Conservation (phyloP, 2,329 filamentous ascomycete species). For the Pseudocercospora crystallina region DNA sequence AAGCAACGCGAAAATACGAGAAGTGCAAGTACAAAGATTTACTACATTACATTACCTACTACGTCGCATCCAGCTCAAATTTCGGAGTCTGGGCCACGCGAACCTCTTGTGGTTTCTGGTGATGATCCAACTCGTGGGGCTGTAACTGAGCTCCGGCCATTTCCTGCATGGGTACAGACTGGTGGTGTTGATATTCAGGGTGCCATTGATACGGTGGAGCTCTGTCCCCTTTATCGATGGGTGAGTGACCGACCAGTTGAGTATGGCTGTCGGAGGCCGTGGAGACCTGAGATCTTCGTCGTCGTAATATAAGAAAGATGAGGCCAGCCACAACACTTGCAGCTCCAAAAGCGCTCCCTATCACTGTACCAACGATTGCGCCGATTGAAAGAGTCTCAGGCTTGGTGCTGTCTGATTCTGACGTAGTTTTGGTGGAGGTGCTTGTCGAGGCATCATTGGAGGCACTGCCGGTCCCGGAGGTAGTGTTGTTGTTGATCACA, state of each 20-base stretch:
- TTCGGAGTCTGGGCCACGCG: background rate
- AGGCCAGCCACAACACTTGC: background rate
- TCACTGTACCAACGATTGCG: constrained; percentile 6
- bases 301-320: background rate
- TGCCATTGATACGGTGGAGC: background rate
- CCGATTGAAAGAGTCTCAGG: background rate
- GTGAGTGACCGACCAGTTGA: too few species aligned
- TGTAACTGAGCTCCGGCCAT: constrained; percentile 3
- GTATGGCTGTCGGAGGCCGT: background rate
- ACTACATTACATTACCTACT: too few species aligned
- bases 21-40: too few species aligned
- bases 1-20: too few species aligned
- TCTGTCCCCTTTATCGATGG: background rate
- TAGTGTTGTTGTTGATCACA: constrained; percentile 1
- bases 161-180: constrained; percentile 1
- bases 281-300: background rate
- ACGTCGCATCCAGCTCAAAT: background rate
- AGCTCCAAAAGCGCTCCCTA: constrained; percentile 3
- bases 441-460: background rate
- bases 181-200: constrained; percentile 1
- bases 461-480: background rate
- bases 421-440: background rate
- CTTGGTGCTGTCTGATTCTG: background rate
- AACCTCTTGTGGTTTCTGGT: constrained; percentile 5
- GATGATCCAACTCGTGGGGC: constrained; percentile 7